Base-by-base conservation (phyloP, 306 rosid genomes). In the Rosa multiflora region DNA sequence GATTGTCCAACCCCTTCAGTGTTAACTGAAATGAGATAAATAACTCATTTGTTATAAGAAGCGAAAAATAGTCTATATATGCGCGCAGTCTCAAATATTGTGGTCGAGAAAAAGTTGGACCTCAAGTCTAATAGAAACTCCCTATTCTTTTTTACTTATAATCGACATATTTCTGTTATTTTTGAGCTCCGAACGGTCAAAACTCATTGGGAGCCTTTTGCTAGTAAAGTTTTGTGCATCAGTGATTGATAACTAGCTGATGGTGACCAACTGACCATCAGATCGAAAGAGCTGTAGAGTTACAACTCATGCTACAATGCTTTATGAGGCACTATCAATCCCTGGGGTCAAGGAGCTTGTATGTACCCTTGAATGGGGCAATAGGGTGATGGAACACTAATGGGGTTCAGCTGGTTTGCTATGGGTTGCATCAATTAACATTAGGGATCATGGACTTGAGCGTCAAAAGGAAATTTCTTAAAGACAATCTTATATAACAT, bases 351-450 rank as follows among this genome's bases (percentile, higher is more conserved):
- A 75, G 70, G 23, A 59, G 70, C 58, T 59, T 55, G 77, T 32
- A 32, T 44, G 47, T 53, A 14, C 61, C 77, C 78, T 43, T 42
- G 55, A 68, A n/a, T 62, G 77, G 68, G 64, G 78, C 68, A 58
- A 56, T 21, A 18, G 35, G 32, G 48, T 56, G 52, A 74, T 74
- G 68, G 67, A 55, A 56, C 51, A 3, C 12, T 51, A 43, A 62
- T 4, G 62, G 59, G 72, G 46, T 75, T 75, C 70, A 44, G 1
- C 39, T 26, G 6, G 43, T 75, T 61, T 74, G 77, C 52, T n/a
- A 40, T n/a, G 37, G 37, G 4, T n/a, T 32, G 43, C 69, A 62
- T 62, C 68, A 29, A 29, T 62, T 62, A 63, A 5, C 67, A 59
- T 32, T 63, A 63, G 11, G 42, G n/a, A 63, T 63, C 43, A 32